phyloP scores from a whole-genome alignment of 345 rosid genomes.

The Eucalyptus pauciflora region DNA sequence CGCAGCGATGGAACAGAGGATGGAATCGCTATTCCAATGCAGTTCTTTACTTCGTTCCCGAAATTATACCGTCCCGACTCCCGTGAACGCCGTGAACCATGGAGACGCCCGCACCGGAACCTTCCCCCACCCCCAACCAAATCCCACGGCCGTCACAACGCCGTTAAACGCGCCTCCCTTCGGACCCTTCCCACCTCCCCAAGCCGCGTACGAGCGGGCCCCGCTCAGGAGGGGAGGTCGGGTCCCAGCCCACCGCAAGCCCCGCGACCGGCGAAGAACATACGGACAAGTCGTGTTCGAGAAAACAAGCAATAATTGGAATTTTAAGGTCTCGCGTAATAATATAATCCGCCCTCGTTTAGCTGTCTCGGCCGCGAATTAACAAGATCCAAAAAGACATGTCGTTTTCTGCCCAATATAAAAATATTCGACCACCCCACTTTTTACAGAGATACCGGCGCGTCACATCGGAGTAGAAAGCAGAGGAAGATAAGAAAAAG shows the following conservation, averaged over 20 bases:
- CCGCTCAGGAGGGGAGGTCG: neutral
- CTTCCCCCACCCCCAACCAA: neutral
- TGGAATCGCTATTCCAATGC: neutral
- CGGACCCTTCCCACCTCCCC: neutral
- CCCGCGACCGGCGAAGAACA: neutral
- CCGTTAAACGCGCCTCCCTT: slow-evolving; percentile 3
- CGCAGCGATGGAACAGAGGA: neutral
- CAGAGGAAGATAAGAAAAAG: neutral
- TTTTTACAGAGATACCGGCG: neutral
- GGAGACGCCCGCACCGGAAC: neutral
- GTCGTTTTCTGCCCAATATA: neutral
- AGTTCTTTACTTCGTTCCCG: too few species aligned
- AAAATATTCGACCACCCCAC: too few species aligned
- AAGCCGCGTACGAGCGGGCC: slow-evolving; percentile 51
- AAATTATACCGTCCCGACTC: too few species aligned
- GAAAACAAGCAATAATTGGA: neutral
- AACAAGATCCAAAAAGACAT: neutral
- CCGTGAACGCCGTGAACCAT: neutral
- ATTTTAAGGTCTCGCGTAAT: neutral
- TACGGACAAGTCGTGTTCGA: neutral
- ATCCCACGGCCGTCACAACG: slow-evolving; percentile 1
- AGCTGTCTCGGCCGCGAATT: neutral
- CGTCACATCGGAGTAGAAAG: neutral
- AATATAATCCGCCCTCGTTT: neutral
- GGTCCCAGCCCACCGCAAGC: neutral